Base-by-base conservation (phyloP, 495 filamentous ascomycete species). In the Thermochaetoides thermophila region DNA sequence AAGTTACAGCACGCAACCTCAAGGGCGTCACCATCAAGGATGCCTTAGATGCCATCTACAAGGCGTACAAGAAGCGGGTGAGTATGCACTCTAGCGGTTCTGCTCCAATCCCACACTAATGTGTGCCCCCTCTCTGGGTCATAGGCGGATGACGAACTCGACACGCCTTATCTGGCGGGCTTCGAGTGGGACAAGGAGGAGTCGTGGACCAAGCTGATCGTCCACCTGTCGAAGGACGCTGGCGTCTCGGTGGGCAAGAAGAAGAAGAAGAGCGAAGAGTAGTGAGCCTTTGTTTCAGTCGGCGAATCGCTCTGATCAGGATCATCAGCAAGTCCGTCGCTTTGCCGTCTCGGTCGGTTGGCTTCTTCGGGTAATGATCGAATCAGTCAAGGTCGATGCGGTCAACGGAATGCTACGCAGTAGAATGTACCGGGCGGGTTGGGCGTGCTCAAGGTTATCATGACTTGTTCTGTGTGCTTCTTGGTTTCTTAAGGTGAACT, bases 1-100 rank as follows among this genome's bases (percentile, higher is more conserved):
- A 84, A 42, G 81, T 94, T 47, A 82, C 81, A 24, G 85, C 84
- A 42, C 70, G 85, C 42, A 94, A 94, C 55, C 56, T 81, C 39
- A 86, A 87, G 55, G 85, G 85, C 22, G 84, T 94, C 42, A 94
- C 85, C 24, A 82, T 94, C 65, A 92, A 91, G 63, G 85, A 94
- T 58, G 85, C 83, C 35, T 53, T 92, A 50, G 84, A 92, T 55
- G 85, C 81, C 44, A 93, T 94, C 63, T 65, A 89, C 69, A 92
- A 92, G 65, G 72, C 79, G 43, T 89, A 76, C 68, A 87, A 86
- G 69, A 94, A 92, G 74, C 75, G 84, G 76, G 85, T 81, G 60
- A 9, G 40, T 43, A 38, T 60, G 46, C 12, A 17, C 32, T 15
- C 13, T 29, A 18, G 11, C 22, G n/a, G 8, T 11, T 11, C 7